Evolutionary conservation across 306 rosid species (phyloP).

Genomic region (Carpinus viminea): DNA sequence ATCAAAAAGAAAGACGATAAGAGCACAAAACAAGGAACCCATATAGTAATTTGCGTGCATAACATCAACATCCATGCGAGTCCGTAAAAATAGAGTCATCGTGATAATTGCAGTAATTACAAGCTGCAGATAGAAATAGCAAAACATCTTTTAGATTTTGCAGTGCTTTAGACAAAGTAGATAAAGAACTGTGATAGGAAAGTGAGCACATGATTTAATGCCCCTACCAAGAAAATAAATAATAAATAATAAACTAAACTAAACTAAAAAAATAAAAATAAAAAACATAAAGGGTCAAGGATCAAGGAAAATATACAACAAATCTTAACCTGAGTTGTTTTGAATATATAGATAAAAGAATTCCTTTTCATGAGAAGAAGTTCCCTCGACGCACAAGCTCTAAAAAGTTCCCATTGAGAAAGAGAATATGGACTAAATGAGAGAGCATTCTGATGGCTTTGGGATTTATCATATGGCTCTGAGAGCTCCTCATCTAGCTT

Average conservation of each 20-base stretch:
- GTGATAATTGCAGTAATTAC: constrained; percentile 33
- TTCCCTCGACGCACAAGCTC: constrained; percentile 47
- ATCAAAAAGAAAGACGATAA: constrained; percentile 33
- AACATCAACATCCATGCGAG: constrained; percentile 35
- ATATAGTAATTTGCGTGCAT: constrained; percentile 39
- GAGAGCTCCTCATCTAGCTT: constrained; percentile 33
- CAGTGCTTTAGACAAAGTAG: not conserved
- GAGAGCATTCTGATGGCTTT: constrained; percentile 25
- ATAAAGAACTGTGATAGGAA: not conserved
- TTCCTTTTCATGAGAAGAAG: constrained; percentile 50
- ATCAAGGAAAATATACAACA: not conserved
- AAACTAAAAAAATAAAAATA: not conserved
- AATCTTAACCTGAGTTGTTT: constrained; percentile 41
- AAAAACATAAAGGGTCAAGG: not conserved
- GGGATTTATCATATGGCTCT: constrained; percentile 24
- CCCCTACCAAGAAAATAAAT: not conserved
- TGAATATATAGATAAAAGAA: constrained; percentile 35
- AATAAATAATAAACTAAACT: no score
- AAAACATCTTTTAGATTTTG: not conserved
- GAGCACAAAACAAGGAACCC: constrained; percentile 46
- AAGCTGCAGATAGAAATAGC: constrained; percentile 35
- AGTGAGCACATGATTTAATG: not conserved
- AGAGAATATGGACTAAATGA: constrained; percentile 31
- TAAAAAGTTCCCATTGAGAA: constrained; percentile 47
- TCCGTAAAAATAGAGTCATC: constrained; percentile 51